Conservation (phyloP, 2,329 filamentous ascomycete genomes). For the Aaosphaeria arxii region DNA sequence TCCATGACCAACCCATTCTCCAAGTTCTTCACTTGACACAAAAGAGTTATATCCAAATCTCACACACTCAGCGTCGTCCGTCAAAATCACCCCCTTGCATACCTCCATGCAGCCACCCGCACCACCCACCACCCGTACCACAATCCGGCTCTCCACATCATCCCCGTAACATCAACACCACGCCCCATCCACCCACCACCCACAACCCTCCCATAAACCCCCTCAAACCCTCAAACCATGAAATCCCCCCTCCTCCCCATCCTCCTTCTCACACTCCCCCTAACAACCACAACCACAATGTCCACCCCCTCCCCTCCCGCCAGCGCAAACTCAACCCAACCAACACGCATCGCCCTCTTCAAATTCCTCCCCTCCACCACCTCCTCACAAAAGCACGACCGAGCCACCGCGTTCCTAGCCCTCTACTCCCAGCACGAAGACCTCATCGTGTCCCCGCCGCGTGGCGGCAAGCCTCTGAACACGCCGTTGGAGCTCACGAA, state of each 20-base stretch:
- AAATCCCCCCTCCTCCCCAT: not conserved
- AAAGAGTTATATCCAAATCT: too few relatives aligned
- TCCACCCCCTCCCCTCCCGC: not conserved
- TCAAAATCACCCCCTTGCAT: too few relatives aligned
- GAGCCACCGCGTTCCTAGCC: conserved; percentile 18
- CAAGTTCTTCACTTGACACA: too few relatives aligned
- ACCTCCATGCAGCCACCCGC: too few relatives aligned
- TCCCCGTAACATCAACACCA: too few relatives aligned
- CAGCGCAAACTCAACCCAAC: too few relatives aligned
- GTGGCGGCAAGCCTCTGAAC: conserved; percentile 17
- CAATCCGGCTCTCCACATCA: not conserved
- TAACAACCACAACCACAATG: not conserved
- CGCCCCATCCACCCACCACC: too few relatives aligned
- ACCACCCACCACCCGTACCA: not conserved
- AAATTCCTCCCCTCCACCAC: conserved; percentile 15
- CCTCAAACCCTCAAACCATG: not conserved
- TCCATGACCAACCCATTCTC: too few relatives aligned
- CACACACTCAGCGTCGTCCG: too few relatives aligned
- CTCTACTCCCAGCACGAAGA: not conserved
- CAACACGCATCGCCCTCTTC: conserved; percentile 23
- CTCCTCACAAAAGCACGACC: conserved; percentile 15
- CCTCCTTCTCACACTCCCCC: not conserved
- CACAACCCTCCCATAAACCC: too few relatives aligned
- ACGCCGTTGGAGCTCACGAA: conserved; percentile 18
- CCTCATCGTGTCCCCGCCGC: conserved; percentile 9